Conservation (phyloP, 371 early-diverging fungal genomes). For the Apophysomyces trapeziformis region DNA sequence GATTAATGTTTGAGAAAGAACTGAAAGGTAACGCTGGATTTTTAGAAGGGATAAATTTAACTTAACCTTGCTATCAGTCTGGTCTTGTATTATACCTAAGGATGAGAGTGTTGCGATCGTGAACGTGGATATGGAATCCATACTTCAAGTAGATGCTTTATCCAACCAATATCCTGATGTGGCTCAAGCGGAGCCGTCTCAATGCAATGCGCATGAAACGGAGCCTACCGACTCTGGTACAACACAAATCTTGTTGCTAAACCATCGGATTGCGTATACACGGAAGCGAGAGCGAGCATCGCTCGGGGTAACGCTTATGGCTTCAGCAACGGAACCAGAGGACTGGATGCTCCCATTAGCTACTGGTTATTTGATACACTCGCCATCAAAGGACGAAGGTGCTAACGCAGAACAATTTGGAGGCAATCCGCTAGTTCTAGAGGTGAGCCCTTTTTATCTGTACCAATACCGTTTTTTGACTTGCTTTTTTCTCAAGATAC, state of each 20-base stretch:
- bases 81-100: conserved; percentile 39
- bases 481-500: conserved; percentile 24
- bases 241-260: conserved; percentile 55
- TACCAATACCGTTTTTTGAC: conserved; percentile 9
- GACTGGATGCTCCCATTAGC: conserved; percentile 65
- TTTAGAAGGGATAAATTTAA: neutral
- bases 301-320: conserved; percentile 28
- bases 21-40: conserved; percentile 18
- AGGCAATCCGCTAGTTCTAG: conserved; percentile 47
- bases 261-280: conserved; percentile 63
- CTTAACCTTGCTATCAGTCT: conserved; percentile 29
- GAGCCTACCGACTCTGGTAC: conserved; percentile 31
- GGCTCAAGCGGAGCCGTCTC: neutral
- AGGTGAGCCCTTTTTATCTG: conserved; percentile 40
- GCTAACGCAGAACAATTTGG: conserved; percentile 50
- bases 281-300: conserved; percentile 41
- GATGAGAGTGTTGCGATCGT: conserved; percentile 51
- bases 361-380: conserved; percentile 61
- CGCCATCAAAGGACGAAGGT: conserved; percentile 37
- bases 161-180: neutral
- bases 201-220: conserved; percentile 19
- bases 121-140: conserved; percentile 55
- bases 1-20: conserved; percentile 44
- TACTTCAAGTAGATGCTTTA: conserved; percentile 35
- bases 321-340: conserved; percentile 27